These are phyloP conservation scores for Taxawa tesnikishii DNA, from an alignment of 2,329 filamentous ascomycete species.

Conservation along the genomic window DNA sequence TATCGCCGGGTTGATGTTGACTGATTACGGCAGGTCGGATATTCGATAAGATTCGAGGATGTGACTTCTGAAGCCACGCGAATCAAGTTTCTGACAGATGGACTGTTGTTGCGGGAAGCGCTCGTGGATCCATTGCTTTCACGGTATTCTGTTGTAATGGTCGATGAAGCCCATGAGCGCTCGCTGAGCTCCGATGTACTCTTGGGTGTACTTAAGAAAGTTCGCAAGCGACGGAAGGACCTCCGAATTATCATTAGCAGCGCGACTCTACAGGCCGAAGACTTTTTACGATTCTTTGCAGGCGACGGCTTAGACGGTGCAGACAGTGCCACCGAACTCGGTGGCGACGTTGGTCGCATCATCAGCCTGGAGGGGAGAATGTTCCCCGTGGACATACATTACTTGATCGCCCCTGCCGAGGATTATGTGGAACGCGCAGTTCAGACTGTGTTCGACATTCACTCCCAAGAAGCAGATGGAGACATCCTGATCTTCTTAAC, in stretches of 20 bases:
- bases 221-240: slow-evolving; percentile 65
- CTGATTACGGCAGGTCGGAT: slow-evolving; percentile 42
- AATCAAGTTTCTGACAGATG: slow-evolving; percentile 94
- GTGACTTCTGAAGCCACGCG: slow-evolving; percentile 71
- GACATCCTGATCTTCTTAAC: slow-evolving; percentile 89
- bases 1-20: background rate
- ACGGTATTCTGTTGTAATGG: slow-evolving; percentile 91
- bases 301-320: slow-evolving; percentile 26
- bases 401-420: slow-evolving; percentile 64
- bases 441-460: slow-evolving; percentile 76
- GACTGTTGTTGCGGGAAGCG: slow-evolving; percentile 79
- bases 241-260: slow-evolving; percentile 84
- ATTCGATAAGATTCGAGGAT: slow-evolving; percentile 87
- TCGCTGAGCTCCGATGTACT: slow-evolving; percentile 87
- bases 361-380: slow-evolving; percentile 78
- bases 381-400: slow-evolving; percentile 79
- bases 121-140: slow-evolving; percentile 84
- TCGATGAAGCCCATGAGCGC: slow-evolving; percentile 92
- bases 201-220: slow-evolving; percentile 83
- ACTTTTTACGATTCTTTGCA: slow-evolving; percentile 69
- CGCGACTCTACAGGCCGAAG: slow-evolving; percentile 81
- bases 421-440: slow-evolving; percentile 79
- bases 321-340: slow-evolving; percentile 19
- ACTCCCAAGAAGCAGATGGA: slow-evolving; percentile 65
- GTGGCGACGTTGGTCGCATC: slow-evolving; percentile 45